These are phyloP conservation scores for Exophiala xenobiotica DNA, from an alignment of 2,329 filamentous ascomycete species.

Conservation along the genomic window DNA sequence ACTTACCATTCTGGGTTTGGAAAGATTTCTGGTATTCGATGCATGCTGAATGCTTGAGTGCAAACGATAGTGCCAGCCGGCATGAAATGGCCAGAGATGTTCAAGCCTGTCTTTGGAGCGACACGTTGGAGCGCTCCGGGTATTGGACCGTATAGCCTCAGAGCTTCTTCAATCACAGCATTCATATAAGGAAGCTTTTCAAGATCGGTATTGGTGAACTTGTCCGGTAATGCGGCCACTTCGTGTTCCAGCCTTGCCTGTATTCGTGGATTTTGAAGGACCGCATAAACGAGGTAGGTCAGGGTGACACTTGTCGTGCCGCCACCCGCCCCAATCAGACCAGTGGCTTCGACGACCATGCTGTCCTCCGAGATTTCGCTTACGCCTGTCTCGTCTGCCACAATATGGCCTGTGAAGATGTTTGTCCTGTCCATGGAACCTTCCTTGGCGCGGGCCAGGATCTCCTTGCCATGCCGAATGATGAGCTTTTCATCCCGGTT, in stretches of 20 bases:
- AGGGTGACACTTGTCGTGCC: conserved; percentile 1
- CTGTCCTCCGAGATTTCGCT: neutral
- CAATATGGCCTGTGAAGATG: neutral
- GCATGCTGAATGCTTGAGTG: neutral
- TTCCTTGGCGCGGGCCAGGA: neutral
- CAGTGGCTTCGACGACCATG: neutral
- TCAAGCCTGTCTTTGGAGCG: neutral
- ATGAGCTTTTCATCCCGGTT: neutral
- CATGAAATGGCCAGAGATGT: neutral
- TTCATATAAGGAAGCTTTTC: conserved; percentile 55
- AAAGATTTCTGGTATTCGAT: neutral
- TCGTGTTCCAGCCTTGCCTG: conserved; percentile 4
- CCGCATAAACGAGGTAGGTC: conserved; percentile 11
- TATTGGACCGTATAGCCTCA: conserved; percentile 55
- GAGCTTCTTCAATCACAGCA: conserved; percentile 58
- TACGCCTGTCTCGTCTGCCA: neutral
- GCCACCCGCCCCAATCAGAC: neutral
- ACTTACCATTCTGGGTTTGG: neutral
- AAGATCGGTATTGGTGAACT: conserved; percentile 33
- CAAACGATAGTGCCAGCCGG: neutral
- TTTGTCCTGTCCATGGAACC: neutral
- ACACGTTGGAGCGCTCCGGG: conserved; percentile 4
- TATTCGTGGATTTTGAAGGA: neutral
- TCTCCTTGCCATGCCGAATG: neutral
- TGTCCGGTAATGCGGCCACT: neutral